Evolutionary conservation across 371 early-diverging fungal species (phyloP).

Genomic region (Saksenaea oblongispora): DNA sequence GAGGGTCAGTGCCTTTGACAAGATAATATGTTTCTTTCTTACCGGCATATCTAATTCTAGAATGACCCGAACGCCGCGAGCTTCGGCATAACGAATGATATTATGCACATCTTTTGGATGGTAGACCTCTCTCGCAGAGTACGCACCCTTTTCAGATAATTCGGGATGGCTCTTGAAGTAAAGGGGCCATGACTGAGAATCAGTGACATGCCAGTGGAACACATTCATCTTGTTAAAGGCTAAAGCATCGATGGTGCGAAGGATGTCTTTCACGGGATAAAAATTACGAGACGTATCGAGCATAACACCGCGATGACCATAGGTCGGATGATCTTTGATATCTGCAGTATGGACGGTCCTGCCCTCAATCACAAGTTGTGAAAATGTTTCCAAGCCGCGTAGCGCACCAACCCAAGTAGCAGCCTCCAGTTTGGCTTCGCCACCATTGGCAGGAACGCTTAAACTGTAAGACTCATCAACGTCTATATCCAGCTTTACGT

Average conservation of each 20-base stretch:
- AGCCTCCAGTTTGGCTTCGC: slow-evolving; percentile 56
- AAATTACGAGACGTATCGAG: slow-evolving; percentile 81
- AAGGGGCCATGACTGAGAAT: slow-evolving; percentile 79
- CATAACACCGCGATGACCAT: slow-evolving; percentile 73
- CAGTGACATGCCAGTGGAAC: slow-evolving; percentile 85
- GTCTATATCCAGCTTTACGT: slow-evolving; percentile 36
- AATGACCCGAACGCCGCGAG: slow-evolving; percentile 76
- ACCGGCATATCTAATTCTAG: slow-evolving; percentile 80
- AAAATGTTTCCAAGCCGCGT: slow-evolving; percentile 77
- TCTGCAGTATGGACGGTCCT: slow-evolving; percentile 54
- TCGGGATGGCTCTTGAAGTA: slow-evolving; percentile 65
- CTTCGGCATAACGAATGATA: slow-evolving; percentile 63
- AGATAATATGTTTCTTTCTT: neutral
- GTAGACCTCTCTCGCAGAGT: slow-evolving; percentile 58
- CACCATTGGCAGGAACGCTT: slow-evolving; percentile 49
- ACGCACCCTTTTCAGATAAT: slow-evolving; percentile 68
- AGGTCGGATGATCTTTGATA: slow-evolving; percentile 72
- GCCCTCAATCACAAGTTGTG: slow-evolving; percentile 59
- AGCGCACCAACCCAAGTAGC: slow-evolving; percentile 78
- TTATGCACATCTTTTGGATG: slow-evolving; percentile 58
- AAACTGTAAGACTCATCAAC: slow-evolving; percentile 74
- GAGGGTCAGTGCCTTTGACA: no score
- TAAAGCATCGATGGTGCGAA: slow-evolving; percentile 75
- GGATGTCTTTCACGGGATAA: slow-evolving; percentile 60
- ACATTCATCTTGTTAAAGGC: slow-evolving; percentile 80